A percentile compares a stretch with the other conserved stretches of the same genome.
These are phyloP conservation scores for Globisporangium orthogonon DNA, from an alignment of 352 stramenopile genomes.

Conservation along the genomic window DNA sequence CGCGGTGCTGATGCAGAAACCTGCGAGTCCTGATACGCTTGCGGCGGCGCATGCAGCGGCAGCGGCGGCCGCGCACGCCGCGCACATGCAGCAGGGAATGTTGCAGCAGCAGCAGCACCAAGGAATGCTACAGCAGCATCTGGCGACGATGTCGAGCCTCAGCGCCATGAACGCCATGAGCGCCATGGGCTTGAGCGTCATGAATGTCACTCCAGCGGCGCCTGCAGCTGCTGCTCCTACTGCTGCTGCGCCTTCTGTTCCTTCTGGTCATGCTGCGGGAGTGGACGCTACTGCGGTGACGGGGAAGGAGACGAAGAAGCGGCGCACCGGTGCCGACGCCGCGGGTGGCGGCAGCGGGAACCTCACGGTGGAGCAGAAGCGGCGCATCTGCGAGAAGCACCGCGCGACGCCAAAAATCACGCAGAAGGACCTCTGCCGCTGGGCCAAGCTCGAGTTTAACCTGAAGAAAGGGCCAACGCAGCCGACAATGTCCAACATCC, in stretches of 20 bases:
- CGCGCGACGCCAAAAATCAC: constrained; percentile 83
- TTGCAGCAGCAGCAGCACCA: constrained; percentile 16
- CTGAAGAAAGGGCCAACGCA: constrained; percentile 69
- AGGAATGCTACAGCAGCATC: constrained; percentile 13
- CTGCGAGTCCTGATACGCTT: constrained; percentile 81
- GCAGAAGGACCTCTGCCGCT: constrained; percentile 84
- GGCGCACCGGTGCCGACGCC: constrained; percentile 17
- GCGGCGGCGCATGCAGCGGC: background rate
- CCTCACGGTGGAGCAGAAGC: constrained; percentile 85
- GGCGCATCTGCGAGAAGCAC: constrained; percentile 85
- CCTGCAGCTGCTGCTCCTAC: background rate
- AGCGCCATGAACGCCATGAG: constrained; percentile 14
- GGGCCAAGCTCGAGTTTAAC: constrained; percentile 88
- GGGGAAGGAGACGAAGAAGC: constrained; percentile 18
- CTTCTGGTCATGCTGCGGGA: background rate
- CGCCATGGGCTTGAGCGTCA: constrained; percentile 10
- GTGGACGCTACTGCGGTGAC: background rate
- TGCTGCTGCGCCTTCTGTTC: background rate
- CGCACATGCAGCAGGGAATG: constrained; percentile 7
- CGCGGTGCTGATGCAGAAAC: constrained; percentile 40
- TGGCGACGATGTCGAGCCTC: constrained; percentile 15
- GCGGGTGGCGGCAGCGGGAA: constrained; percentile 74
- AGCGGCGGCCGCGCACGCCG: background rate
- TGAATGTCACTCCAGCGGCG: background rate
- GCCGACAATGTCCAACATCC: constrained; percentile 31